These are phyloP conservation scores for Neckera pumila DNA, from an alignment of 225 moss, liverwort and hornwort genomes.

Conservation along the genomic window DNA sequence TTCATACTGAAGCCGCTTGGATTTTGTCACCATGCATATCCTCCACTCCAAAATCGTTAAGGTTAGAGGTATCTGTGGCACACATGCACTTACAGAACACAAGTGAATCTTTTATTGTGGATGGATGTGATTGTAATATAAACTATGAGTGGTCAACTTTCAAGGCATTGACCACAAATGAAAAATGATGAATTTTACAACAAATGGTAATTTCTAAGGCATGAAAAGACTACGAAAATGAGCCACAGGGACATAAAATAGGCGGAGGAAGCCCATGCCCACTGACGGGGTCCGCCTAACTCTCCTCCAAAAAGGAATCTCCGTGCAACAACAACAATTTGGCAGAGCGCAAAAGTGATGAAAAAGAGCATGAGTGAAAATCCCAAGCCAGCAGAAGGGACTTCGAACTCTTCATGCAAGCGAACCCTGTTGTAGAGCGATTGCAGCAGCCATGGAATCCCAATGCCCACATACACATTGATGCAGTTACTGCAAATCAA, in stretches of 20 bases:
- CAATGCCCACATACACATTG: constrained; percentile 85
- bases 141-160: background rate
- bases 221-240: constrained; percentile 59
- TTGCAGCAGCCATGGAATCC: constrained; percentile 80
- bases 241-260: constrained; percentile 68
- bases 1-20: background rate
- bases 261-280: constrained; percentile 65
- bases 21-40: background rate
- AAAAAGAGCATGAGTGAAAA: constrained; percentile 75
- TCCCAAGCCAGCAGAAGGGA: constrained; percentile 53
- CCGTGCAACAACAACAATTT: constrained; percentile 43
- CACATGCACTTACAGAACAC: background rate
- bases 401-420: constrained; percentile 29
- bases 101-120: background rate
- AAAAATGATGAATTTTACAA: constrained; percentile 28
- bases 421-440: constrained; percentile 44
- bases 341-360: constrained; percentile 53
- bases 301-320: constrained; percentile 60
- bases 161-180: background rate
- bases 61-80: background rate
- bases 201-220: constrained; percentile 49
- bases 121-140: background rate
- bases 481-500: constrained; percentile 73
- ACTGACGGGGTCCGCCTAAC: constrained; percentile 65
- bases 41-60: background rate